phyloP scores from a whole-genome alignment of 768 basidiomycete genomes.

The Macrolepiota fuliginosa region DNA sequence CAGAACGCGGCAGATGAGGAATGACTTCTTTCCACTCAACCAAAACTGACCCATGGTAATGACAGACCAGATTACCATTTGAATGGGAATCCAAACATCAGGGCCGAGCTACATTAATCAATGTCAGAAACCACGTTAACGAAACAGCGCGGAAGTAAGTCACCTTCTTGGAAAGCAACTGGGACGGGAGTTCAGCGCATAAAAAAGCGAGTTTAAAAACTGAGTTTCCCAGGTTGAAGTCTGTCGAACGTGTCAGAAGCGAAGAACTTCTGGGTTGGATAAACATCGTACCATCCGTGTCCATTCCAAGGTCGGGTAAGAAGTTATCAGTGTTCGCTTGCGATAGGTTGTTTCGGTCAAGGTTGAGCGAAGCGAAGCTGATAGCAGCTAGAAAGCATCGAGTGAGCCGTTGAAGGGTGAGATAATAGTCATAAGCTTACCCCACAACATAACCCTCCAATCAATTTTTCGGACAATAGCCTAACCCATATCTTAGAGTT shows the following conservation, averaged over 20 bases:
- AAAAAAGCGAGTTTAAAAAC: conserved; percentile 51
- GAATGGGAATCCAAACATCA: conserved; percentile 62
- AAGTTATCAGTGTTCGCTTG: conserved; percentile 62
- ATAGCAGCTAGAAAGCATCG: conserved; percentile 37
- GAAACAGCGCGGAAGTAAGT: conserved; percentile 7
- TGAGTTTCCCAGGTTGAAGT: conserved; percentile 56
- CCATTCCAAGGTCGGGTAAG: conserved; percentile 52
- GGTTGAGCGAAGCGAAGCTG: conserved; percentile 54
- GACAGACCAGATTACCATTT: conserved; percentile 55
- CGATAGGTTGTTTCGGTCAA: conserved; percentile 51
- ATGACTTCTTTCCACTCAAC: conserved; percentile 48
- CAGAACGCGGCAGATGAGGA: conserved; percentile 46
- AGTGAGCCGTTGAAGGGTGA: not conserved
- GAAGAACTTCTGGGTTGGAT: not conserved
- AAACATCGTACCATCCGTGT: conserved; percentile 36
- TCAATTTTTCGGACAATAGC: conserved; percentile 53
- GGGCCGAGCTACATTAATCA: conserved; percentile 43
- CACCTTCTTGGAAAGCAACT: conserved; percentile 58
- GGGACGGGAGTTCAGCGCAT: conserved; percentile 59
- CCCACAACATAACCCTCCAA: conserved; percentile 58
- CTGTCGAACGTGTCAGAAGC: conserved; percentile 22
- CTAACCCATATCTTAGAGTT: conserved; percentile 27
- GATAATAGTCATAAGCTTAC: conserved; percentile 11
- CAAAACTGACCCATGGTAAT: conserved; percentile 54
- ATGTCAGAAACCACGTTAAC: not conserved